phyloP scores from a whole-genome alignment of 192 early-diverging fungal genomes.

The Mortierella hygrophila region DNA sequence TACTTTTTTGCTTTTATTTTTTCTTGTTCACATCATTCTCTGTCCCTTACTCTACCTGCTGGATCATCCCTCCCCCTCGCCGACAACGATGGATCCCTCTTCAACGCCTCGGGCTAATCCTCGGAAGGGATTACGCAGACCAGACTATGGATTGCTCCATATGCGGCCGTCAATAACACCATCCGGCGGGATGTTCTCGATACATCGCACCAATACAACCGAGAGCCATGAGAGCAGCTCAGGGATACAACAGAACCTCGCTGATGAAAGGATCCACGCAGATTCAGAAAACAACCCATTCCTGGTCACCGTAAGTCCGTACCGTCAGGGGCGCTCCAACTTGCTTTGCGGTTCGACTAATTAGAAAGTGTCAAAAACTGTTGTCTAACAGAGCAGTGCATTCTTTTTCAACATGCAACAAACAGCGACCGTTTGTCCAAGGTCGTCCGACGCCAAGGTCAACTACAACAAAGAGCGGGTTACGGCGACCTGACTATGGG shows the following conservation, averaged over 20 bases:
- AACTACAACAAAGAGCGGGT: slow-evolving; percentile 19
- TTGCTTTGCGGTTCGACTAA: neutral
- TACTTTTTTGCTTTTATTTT: neutral
- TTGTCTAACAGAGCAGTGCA: neutral
- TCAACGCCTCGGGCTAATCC: slow-evolving; percentile 19
- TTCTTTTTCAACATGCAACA: neutral
- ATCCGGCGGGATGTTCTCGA: neutral
- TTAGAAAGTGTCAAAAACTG: neutral
- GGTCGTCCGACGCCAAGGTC: slow-evolving; percentile 5
- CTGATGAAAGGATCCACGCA: neutral
- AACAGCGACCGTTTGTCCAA: neutral
- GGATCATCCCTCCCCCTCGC: neutral
- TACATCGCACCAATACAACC: neutral
- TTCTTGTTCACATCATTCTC: neutral
- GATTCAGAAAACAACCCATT: neutral
- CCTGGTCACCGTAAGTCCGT: neutral
- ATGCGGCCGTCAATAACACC: slow-evolving; percentile 10
- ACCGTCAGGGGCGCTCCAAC: neutral
- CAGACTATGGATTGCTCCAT: slow-evolving; percentile 43
- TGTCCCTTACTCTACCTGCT: neutral
- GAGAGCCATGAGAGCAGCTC: neutral
- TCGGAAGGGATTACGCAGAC: slow-evolving; percentile 35
- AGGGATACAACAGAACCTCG: neutral
- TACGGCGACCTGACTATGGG: slow-evolving; percentile 45
- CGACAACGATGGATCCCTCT: neutral